Conservation (phyloP, 306 rosid species). For the Comarum palustre region DNA sequence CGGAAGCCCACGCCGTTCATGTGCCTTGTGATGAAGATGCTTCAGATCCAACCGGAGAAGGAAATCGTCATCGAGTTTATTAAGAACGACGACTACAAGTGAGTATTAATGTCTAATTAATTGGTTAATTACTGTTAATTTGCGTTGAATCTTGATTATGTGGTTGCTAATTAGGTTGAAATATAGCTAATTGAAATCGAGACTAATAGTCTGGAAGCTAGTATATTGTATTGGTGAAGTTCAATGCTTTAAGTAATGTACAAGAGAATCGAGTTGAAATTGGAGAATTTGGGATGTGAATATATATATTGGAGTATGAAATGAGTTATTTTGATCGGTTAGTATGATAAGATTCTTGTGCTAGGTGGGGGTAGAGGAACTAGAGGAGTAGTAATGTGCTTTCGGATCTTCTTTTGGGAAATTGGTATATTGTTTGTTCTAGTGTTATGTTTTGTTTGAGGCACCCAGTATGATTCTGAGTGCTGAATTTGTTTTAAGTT, state of each 20-base stretch:
- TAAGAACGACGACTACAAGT: conserved; percentile 93
- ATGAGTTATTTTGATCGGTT: too few relatives aligned
- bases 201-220: too few relatives aligned
- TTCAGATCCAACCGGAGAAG: conserved; percentile 98
- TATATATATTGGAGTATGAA: not conserved
- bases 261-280: not conserved
- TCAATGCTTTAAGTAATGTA: not conserved
- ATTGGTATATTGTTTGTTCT: not conserved
- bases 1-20: conserved; percentile 94
- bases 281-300: not conserved
- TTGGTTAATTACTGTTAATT: not conserved
- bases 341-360: not conserved
- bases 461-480: not conserved
- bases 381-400: not conserved
- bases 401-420: not conserved
- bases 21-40: conserved; percentile 97
- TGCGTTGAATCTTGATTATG: not conserved
- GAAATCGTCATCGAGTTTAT: conserved; percentile 95
- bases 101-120: not conserved
- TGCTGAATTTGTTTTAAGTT: not conserved
- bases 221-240: not conserved
- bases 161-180: not conserved
- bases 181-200: not conserved
- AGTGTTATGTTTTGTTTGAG: not conserved
- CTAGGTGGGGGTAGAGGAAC: not conserved